Evolutionary conservation across 129 eudicot species (phyloP).

Genomic region (Artemisia argyi): DNA sequence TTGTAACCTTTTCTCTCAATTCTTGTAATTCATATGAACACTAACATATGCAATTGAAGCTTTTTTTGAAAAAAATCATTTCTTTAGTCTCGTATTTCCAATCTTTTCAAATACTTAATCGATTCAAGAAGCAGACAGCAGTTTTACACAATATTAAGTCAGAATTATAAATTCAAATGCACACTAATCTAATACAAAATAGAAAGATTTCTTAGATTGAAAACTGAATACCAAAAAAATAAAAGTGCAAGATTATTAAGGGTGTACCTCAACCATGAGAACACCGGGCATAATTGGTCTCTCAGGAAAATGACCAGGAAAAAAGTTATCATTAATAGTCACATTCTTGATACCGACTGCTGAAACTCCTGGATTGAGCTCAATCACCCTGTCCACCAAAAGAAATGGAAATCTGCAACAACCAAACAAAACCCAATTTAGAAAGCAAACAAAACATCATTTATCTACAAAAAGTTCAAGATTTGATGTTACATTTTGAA

Average conservation of each 20-base stretch:
- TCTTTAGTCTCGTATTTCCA: neutral
- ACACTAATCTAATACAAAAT: neutral
- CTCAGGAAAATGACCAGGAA: conserved; percentile 98
- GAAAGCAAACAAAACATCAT: neutral
- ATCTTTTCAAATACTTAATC: neutral
- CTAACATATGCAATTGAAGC: too few species aligned
- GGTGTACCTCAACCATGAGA: conserved; percentile 94
- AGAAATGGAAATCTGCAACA: conserved; percentile 82
- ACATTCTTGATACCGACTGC: conserved; percentile 97
- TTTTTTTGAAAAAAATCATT: too few species aligned
- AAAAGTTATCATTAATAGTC: conserved; percentile 93
- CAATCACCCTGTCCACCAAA: conserved; percentile 95
- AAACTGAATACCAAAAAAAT: neutral
- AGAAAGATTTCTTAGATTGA: too few species aligned
- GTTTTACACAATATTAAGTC: neutral
- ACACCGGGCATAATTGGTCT: conserved; percentile 99
- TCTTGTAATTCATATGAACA: too few species aligned
- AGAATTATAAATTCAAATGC: conserved; percentile 4
- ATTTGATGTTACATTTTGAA: too few species aligned
- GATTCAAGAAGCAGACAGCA: neutral
- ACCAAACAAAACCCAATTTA: conserved; percentile 25
- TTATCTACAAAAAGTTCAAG: too few species aligned
- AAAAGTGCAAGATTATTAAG: neutral
- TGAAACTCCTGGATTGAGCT: conserved; percentile 85
- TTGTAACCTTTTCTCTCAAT: too few species aligned